Base-by-base conservation (phyloP, 176 grass and related monocot genomes). In the Melocanna baccifera region DNA sequence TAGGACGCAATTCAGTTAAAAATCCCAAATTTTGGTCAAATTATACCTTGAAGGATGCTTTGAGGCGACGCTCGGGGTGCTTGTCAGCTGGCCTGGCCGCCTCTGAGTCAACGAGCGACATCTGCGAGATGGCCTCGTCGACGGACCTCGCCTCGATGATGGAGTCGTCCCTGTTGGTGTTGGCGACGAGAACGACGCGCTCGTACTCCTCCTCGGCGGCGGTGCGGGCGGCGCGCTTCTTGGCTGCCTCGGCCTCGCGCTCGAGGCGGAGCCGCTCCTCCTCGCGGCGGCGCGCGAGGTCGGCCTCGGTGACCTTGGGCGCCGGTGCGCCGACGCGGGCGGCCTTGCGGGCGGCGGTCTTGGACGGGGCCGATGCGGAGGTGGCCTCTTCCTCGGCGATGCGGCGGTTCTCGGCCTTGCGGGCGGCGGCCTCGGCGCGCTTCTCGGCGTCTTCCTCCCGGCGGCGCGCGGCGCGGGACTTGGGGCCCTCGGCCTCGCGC, bases 111-210 rank as follows among this genome's bases (percentile, higher is more conserved):
- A 91, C 63, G 50, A 96, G 41, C 7, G 93, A 85, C 89, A 99
- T 86, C 67, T 81, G 74, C 34, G 62, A 77, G 75, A 99, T 92
- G 56, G 96, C 93, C 36, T 99, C 96, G 41, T 94, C 91, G 45
- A 99, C 85, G 1, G 91, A 91, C 16, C 89, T 91, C 0, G 96
- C 96, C 86, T 99, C 96, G 65, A 99, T 94, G 83, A 99, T 22
- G 32, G 91, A 99, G 76, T 99, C 96, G 50, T 99, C 93, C 70
- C 96, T 88, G 81, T 99, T 99, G 69, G 96, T 99, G 74, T 99
- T 99, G 37, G 81, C 85, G 51, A 96, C 93, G 50, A 99, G 82
- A 41, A 99, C 96, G 56, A 92, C 86, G 69, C 86, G 78, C 81
- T 96, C 89, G 52, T 99, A 99, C 84, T 96, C 96, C 81, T 99